Base-by-base conservation (phyloP, 768 basidiomycete genomes). In the Suillus brevipes region DNA sequence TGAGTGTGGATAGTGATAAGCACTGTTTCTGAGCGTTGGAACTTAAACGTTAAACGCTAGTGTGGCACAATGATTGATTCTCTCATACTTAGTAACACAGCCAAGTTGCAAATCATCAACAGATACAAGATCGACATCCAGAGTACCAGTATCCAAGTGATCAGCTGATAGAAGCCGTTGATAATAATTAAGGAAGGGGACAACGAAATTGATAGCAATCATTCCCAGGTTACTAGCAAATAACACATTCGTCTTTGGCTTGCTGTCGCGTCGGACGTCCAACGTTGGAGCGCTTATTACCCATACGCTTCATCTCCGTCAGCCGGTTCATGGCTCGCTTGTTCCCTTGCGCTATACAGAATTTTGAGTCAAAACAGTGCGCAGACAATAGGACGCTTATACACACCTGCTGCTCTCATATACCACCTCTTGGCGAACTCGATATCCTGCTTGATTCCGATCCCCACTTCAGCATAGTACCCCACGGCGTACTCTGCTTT, bases 401-500 rank as follows among this genome's bases (percentile, higher is more conserved):
- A 81, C 91, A 58, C 72, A 98, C 97, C 96, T 70, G 97, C 97
- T 42, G 97, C 96, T 50, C 97, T 87, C 94, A 98, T 97, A 77
- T 99, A 99, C 96, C 97, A 99, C 70, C 92, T 86, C 79, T 97
- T 98, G 23, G 97, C 95, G 75, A 95, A 90, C 66, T 99, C 97
- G 55, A 95, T 78, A 72, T 99, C 97, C 72, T 94, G 92, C 80
- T 97, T 97, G 75, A 97, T 90, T 38, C 97, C 97, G 69, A 99
- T 99, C 3, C 96, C 97, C 13, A 96, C 91, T 77, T 99, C 97
- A 0, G 95, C 94, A 76, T 99, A 99, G 78, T 98, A 97, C 31
- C 97, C 97, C 23, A 99, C 97, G 12, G 97, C 97, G 78, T 98
- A 99, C 78, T 99, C 97, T 0, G 97, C 97, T 77, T 97, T 98